Evolutionary conservation across 2,329 filamentous ascomycete genomes (phyloP), one percentile per base, ranked within the genome.

Genomic region (Arthrobotrys megalospora): DNA sequence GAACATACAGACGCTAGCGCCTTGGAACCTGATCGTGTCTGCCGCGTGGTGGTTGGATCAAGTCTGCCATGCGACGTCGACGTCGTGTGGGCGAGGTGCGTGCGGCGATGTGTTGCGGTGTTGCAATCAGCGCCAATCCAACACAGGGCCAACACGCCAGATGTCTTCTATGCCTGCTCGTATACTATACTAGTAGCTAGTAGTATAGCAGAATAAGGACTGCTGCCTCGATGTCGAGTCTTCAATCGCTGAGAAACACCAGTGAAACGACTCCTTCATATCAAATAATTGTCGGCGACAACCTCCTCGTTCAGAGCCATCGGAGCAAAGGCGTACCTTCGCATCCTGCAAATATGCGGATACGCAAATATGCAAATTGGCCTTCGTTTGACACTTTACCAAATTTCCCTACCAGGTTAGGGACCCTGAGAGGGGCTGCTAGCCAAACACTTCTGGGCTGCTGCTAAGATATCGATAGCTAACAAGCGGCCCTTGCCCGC

Each of bases 301-400:
- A 58, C 16, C 8, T 55, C 52, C n/a, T 53, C 8, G n/a, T 8
- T 21, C 16, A 7, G 8, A 58, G 21, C 16, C 21, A 36, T 38
- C 8, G 16, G 52, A 55, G 32, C 7, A 14, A 19, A n/a, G 52
- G 16, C 52, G 32, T 21, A 34, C 32, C n/a, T 58, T 32, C 32
- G 24, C 2, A 28, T 28, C 24, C 24, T 28, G 24, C 24, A 28
- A 28, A 28, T 28, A 28, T 28, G 24, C 24, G 5, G 5, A 28
- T 28, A 28, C 5, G 24, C 24, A 28, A 28, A 2, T 28, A 28
- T 28, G 24, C 24, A 28, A 28, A 2, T 28, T 28, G 24, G 24
- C 24, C 24, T 16, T 48, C 47, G 68, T 72, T 72, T 72, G 68
- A 64, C 68, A 41, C 19, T 71, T 65, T 36, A 38, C 50, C 32